These are phyloP conservation scores for Ceriops decandra DNA, from an alignment of 345 rosid species.

Conservation along the genomic window DNA sequence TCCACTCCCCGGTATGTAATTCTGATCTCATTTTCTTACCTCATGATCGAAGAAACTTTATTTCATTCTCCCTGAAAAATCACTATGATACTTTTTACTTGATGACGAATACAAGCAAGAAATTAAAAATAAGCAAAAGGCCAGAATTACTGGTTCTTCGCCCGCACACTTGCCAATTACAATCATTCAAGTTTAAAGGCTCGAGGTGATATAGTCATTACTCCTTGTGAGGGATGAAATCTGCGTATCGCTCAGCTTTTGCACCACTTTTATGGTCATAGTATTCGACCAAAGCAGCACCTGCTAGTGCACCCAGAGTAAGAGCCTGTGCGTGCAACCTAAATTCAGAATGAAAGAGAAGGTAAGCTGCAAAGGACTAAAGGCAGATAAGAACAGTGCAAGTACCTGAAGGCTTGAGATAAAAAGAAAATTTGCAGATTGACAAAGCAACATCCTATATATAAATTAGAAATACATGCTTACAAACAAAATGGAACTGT, in stretches of 20 bases:
- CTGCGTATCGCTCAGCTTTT: slow-evolving; percentile 41
- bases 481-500: too few species aligned
- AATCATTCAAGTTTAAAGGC: neutral
- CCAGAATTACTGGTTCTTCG: neutral
- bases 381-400: neutral
- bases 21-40: too few species aligned
- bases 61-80: too few species aligned
- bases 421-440: too few species aligned
- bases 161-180: slow-evolving; percentile 1
- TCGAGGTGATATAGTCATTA: neutral
- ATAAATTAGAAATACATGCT: too few species aligned
- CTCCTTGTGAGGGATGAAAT: slow-evolving; percentile 36
- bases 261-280: slow-evolving; percentile 61
- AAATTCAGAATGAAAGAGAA: neutral
- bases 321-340: slow-evolving; percentile 96
- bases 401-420: neutral
- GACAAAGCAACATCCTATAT: too few species aligned
- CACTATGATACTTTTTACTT: neutral
- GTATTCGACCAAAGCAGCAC: slow-evolving; percentile 85
- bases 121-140: neutral
- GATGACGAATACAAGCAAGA: neutral
- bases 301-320: slow-evolving; percentile 84
- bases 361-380: neutral
- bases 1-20: too few species aligned
- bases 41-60: too few species aligned